Base-by-base conservation (phyloP, 164 flowering plant species). In the Saururus chinensis region DNA sequence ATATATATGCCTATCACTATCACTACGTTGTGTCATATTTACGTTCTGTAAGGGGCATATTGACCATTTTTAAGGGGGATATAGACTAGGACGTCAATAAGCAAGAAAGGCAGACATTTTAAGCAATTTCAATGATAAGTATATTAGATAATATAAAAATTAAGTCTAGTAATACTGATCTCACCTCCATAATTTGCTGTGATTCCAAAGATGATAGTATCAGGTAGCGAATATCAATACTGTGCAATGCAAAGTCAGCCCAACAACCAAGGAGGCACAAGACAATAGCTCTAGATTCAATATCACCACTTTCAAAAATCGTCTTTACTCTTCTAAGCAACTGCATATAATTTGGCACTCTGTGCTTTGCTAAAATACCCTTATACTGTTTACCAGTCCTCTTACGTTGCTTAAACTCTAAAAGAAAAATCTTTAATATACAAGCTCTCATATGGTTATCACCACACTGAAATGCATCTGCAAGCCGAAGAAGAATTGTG, bases 201-300 rank as follows among this genome's bases (percentile, higher is more conserved):
- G 96, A 90, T 30, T 69, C 77, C 78, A 88, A 58, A 70, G 82
- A 77, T 19, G 83, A 78, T 23, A 91, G 76, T 66, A 95, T 66
- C 66, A 82, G 66, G 67, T 77, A 77, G 19, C 93, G 84, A n/a
- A 91, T 68, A 30, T 85, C 88, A 57, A 86, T 81, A 74, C 75
- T 80, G 48, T 86, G 92, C 40, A 75, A 78, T 5, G 89, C 81
- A 61, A 91, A 66, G 75, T 81, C 73, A 42, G 89, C 87, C 89
- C 89, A 91, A 66, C 99, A 95, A 13, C 99, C 97, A 71, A 95
- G 74, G 16, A 90, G 68, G 56, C 73, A 67, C 64, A 95, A 78
- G 60, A 83, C 74, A 69, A 87, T 40, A 21, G 83, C 81, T 76
- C 82, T 82, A 40, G 81, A 81, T 64, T 90, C 83, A 56, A 67